phyloP scores from a whole-genome alignment of 495 filamentous ascomycete genomes.

The Penicillium pancosmium region DNA sequence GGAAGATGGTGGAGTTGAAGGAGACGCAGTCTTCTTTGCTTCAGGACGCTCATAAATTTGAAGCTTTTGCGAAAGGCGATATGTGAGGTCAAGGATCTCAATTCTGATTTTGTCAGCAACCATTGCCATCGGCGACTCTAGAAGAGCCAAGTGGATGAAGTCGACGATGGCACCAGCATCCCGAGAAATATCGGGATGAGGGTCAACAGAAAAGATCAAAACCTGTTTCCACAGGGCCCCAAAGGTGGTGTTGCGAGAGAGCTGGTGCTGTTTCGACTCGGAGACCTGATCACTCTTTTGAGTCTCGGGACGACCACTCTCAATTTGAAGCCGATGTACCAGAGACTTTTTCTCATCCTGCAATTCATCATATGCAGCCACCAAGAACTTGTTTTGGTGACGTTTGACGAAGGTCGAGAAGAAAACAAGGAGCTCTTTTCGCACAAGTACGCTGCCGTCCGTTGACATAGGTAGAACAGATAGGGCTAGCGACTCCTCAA shows the following conservation, averaged over 20 bases:
- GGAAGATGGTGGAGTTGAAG: constrained; percentile 53
- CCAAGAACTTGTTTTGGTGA: constrained; percentile 89
- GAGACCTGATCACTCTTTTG: constrained; percentile 11
- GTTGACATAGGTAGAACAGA: constrained; percentile 83
- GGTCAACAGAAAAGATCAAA: constrained; percentile 86
- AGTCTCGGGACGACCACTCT: constrained; percentile 20
- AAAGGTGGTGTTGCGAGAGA: constrained; percentile 87
- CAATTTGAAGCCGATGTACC: constrained; percentile 45
- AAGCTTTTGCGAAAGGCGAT: constrained; percentile 51
- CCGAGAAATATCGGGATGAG: constrained; percentile 89
- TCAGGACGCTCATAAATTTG: constrained; percentile 44
- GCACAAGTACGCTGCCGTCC: constrained; percentile 89
- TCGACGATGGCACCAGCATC: constrained; percentile 82
- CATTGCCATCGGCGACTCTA: constrained; percentile 73
- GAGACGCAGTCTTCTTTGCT: constrained; percentile 43
- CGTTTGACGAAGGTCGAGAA: constrained; percentile 88
- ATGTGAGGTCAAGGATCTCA: constrained; percentile 68
- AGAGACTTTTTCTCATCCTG: constrained; percentile 78
- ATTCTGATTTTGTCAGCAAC: constrained; percentile 73
- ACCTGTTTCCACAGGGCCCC: constrained; percentile 93
- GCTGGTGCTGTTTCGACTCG: constrained; percentile 31
- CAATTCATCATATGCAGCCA: constrained; percentile 89
- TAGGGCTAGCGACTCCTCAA: constrained; percentile 86
- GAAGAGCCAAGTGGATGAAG: constrained; percentile 73
- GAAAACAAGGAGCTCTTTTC: constrained; percentile 91